Evolutionary conservation across 2,329 filamentous ascomycete genomes (phyloP), one percentile per base, ranked within the genome.

Genomic region (Incumbomyces lentus): DNA sequence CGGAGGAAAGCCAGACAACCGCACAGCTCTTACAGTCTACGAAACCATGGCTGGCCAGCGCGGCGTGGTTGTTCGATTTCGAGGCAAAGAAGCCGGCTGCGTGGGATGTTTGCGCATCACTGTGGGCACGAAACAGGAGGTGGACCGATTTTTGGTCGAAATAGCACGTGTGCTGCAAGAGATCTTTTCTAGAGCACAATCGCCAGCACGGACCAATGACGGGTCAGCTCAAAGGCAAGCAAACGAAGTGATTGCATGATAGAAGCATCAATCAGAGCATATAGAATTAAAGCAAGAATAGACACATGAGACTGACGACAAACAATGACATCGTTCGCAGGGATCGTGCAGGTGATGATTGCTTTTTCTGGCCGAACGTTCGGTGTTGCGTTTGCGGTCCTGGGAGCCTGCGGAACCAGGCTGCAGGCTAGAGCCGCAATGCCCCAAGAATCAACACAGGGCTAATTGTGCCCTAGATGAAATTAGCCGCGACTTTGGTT

Each of bases 41-140:
- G 81, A 93, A 67, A 73, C 71, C 26, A 72, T 98, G 58, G 92
- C 92, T 1, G 87, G 94, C 71, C 76, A 79, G 34, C 82, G 80
- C 62, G 88, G 90, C 1, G 90, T 98, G 0, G 89, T 98, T 6
- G 90, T 96, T 3, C 74, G 92, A 45, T 98, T 96, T 66, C 75
- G 92, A 57, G 92, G 92, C 40, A 93, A 89, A 68, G 92, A 98
- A 70, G 73, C 84, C 54, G 90, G 89, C 3, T 98, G 92, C 62
- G 65, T 82, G 35, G 92, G 90, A 0, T 95, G 90, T 60, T 67
- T 98, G 63, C 78, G 92, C 46, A 86, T 96, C 55, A 98, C 92
- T 0, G 79, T 98, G 11, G 92, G 92, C 13, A 96, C 90, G 1
- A 85, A 93, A 63, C 68, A 78, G 1, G 92, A 98, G 66, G 86